phyloP scores from a whole-genome alignment of 176 grass and related monocot species.

The Rhynchospora breviuscula region DNA sequence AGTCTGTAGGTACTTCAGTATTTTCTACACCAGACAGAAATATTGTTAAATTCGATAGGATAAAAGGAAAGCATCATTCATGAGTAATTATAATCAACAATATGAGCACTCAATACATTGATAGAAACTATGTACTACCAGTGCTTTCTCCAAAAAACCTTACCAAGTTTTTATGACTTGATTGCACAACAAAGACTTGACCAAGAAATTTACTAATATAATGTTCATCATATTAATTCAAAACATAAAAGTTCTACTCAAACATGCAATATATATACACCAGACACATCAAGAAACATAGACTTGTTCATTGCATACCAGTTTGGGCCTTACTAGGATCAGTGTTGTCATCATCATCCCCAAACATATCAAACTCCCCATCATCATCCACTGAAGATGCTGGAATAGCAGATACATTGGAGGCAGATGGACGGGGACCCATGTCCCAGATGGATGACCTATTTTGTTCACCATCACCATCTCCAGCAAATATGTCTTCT shows the following conservation, averaged over 20 bases:
- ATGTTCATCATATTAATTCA: neutral
- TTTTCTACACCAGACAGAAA: constrained; percentile 40
- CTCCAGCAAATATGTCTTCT: constrained; percentile 47
- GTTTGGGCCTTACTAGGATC: constrained; percentile 35
- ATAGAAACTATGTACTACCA: constrained; percentile 13
- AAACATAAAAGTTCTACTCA: neutral
- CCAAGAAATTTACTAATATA: neutral
- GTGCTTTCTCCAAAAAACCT: neutral
- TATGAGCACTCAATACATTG: constrained; percentile 22
- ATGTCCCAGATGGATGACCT: constrained; percentile 47
- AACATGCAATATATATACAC: neutral
- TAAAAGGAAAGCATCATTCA: neutral
- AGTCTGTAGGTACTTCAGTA: constrained; percentile 37
- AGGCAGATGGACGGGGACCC: constrained; percentile 37
- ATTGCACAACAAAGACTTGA: neutral
- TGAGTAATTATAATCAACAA: constrained; percentile 27
- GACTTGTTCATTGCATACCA: neutral
- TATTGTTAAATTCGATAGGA: constrained; percentile 1
- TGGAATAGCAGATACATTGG: constrained; percentile 31
- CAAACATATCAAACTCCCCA: constrained; percentile 80
- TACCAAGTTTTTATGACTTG: neutral
- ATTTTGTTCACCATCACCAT: constrained; percentile 31
- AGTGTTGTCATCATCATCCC: constrained; percentile 50
- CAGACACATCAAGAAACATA: constrained; percentile 32
- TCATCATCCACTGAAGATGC: constrained; percentile 39